Conservation (phyloP, 2,329 filamentous ascomycete species). For the Aurifilum marmelostoma region DNA sequence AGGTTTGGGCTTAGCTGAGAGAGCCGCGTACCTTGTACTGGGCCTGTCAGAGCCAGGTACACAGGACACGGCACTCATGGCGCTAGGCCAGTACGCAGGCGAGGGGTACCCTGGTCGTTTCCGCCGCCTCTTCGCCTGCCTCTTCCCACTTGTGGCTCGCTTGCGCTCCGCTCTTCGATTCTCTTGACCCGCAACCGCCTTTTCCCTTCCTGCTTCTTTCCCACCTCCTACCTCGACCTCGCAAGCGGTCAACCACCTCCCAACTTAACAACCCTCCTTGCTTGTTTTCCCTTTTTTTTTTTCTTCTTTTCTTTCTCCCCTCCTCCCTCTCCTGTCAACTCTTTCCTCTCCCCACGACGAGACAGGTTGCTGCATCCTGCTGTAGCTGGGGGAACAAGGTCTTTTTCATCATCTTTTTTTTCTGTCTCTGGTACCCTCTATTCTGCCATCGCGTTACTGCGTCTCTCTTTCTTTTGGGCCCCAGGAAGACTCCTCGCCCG, state of each 20-base stretch:
- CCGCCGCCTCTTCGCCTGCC: slow-evolving; percentile 28
- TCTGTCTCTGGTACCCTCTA: neutral
- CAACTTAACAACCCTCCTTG: slow-evolving; percentile 1
- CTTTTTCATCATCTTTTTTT: neutral
- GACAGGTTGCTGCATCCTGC: neutral
- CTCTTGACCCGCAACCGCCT: slow-evolving; percentile 20
- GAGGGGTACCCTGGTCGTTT: slow-evolving; percentile 29
- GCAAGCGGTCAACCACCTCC: slow-evolving; percentile 19
- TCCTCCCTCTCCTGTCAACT: neutral
- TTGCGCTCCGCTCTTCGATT: slow-evolving; percentile 17
- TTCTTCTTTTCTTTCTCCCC: too few species aligned
- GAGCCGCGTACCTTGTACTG: slow-evolving; percentile 14
- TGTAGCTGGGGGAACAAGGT: neutral
- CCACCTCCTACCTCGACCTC: slow-evolving; percentile 10
- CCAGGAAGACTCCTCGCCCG: neutral
- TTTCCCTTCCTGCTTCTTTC: slow-evolving; percentile 17
- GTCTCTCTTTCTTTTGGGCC: neutral
- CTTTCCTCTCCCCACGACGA: neutral
- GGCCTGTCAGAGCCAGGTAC: slow-evolving; percentile 18
- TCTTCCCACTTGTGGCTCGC: slow-evolving; percentile 23
- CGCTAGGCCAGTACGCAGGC: slow-evolving; percentile 27
- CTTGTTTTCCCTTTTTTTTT: neutral
- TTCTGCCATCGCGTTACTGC: neutral
- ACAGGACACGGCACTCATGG: slow-evolving; percentile 27
- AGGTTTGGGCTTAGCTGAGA: slow-evolving; percentile 9